Evolutionary conservation across 345 rosid genomes (phyloP).

Genomic region (Bruguiera parviflora): DNA sequence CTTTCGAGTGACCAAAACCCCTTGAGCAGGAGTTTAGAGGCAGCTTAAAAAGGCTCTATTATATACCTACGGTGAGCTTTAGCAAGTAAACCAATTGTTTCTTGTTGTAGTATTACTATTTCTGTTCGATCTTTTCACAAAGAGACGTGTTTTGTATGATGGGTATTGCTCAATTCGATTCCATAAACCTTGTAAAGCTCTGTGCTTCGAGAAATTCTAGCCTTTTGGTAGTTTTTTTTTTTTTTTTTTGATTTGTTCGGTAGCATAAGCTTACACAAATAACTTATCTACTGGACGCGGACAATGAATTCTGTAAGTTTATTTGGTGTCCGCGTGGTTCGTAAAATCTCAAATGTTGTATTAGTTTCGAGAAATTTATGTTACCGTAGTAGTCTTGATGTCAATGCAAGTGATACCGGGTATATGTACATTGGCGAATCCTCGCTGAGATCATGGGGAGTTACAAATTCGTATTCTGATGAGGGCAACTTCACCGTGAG

Average conservation of each 20-base stretch:
- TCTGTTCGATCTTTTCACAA: neutral
- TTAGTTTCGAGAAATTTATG: constrained; percentile 43
- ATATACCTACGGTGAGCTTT: too few species aligned
- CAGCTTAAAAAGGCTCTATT: too few species aligned
- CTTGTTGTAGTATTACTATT: too few species aligned
- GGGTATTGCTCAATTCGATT: constrained; percentile 21
- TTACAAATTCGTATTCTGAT: constrained; percentile 29
- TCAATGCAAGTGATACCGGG: constrained; percentile 34
- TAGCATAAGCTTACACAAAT: constrained; percentile 27
- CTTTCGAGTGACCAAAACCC: too few species aligned
- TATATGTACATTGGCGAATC: constrained; percentile 55
- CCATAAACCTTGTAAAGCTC: constrained; percentile 1
- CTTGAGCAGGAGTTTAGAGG: too few species aligned
- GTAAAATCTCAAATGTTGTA: constrained; percentile 29
- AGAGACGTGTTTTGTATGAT: constrained; percentile 15
- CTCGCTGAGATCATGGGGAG: constrained; percentile 42
- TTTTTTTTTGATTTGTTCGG: constrained; percentile 18
- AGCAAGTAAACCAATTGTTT: too few species aligned
- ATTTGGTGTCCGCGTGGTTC: constrained; percentile 41
- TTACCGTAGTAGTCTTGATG: constrained; percentile 27
- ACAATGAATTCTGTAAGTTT: constrained; percentile 50
- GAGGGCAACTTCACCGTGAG: constrained; percentile 26
- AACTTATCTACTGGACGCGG: constrained; percentile 35
- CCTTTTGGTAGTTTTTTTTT: constrained; percentile 13
- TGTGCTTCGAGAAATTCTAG: constrained; percentile 1